Evolutionary conservation across 805 yeast species (phyloP).

Genomic region (Ogataea methanolica): DNA sequence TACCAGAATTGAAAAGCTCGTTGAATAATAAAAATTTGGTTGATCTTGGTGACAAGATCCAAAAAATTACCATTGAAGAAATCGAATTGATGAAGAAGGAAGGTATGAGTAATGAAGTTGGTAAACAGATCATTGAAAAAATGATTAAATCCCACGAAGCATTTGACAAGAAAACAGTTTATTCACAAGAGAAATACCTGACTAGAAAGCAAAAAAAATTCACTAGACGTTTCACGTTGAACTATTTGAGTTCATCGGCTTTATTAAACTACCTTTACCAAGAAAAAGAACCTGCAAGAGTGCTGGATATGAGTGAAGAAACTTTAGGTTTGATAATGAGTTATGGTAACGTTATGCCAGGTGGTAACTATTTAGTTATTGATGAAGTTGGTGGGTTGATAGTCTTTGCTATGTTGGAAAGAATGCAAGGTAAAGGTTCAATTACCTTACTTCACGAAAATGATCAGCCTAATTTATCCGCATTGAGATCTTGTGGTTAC

Average conservation of each 20-base stretch:
- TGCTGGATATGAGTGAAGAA: constrained; percentile 82
- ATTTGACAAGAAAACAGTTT: constrained; percentile 83
- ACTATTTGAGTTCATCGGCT: constrained; percentile 65
- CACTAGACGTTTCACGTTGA: constrained; percentile 78
- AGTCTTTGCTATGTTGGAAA: constrained; percentile 78
- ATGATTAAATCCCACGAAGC: constrained; percentile 82
- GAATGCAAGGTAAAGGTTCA: constrained; percentile 76
- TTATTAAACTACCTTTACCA: constrained; percentile 62
- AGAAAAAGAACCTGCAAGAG: constrained; percentile 69
- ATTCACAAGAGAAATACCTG: constrained; percentile 87
- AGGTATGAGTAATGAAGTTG: constrained; percentile 57
- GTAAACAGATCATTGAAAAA: constrained; percentile 73
- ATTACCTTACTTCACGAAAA: constrained; percentile 82
- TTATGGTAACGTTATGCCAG: constrained; percentile 79
- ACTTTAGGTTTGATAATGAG: constrained; percentile 72
- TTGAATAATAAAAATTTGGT: constrained; percentile 62
- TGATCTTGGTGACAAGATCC: constrained; percentile 66
- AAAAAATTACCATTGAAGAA: constrained; percentile 70
- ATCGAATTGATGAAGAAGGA: constrained; percentile 77
- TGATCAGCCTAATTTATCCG: constrained; percentile 82
- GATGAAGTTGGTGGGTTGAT: constrained; percentile 97
- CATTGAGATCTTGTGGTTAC: constrained; percentile 63
- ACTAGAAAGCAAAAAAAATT: constrained; percentile 91
- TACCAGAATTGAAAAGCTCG: constrained; percentile 36
- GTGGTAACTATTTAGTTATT: constrained; percentile 80